Evolutionary conservation across 2,329 filamentous ascomycete species (phyloP), one percentile per base, ranked within the genome.

Genomic region (Eutypella sp.): DNA sequence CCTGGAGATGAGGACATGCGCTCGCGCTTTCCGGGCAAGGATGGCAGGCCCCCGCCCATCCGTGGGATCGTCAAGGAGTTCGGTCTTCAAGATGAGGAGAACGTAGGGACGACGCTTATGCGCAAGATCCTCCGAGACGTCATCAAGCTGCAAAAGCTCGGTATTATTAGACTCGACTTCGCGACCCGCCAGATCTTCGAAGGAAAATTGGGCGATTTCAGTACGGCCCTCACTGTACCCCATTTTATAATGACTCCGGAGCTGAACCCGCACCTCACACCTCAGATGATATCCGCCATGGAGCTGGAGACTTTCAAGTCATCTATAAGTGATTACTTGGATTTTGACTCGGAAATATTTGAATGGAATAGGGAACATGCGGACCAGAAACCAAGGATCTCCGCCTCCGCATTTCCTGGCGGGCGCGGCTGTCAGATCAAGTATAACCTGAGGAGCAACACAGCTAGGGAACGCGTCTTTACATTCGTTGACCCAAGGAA

Each of bases 141-240:
- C 15, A 22, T 29, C 11, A 24, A 27, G 20, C 5, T 52, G 40
- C 48, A 56, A 25, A 41, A 52, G 48, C 51, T 56, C 29, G 51
- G 53, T 16, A 54, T 56, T 20, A 41, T 51, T 11, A 0, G 16
- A 25, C 9, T 52, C 34, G 53, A 56, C 36, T 31, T 50, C 15
- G 33, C 18, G 13, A 16, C 36, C 38, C 44, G 47, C 13, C 56
- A 62, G 36, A 5, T 57, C 10, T 46, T 59, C 43, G 44, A 40
- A 44, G 47, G 51, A 41, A 60, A 58, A 37, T 2, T 57, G 3
- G 23, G 42, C 41, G 55, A 62, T 45, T 57, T 63, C 37, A 60
- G 57, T 48, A 52, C 27, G 5, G 44, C 56, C 40, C 40, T 59
- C 18, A 62, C 59, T 5, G 15, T 47, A 7, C 59, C 59, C 11